Base-by-base conservation (phyloP, 208 protist genomes). In the Leishmania guyanensis region DNA sequence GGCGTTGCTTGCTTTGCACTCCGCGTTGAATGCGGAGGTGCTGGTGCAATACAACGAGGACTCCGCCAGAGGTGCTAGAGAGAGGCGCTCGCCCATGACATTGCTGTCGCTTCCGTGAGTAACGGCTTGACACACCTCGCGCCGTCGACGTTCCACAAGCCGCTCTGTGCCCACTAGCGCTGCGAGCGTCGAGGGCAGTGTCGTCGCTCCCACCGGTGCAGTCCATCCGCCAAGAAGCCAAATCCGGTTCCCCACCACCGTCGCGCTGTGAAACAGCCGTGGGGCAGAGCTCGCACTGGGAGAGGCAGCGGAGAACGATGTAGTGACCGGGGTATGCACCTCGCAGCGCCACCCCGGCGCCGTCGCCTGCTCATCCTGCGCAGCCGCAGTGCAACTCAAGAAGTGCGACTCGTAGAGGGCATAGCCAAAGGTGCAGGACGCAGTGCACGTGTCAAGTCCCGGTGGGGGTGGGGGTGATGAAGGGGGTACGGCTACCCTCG, bases 181-280 rank as follows among this genome's bases (percentile, higher is more conserved):
- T 58, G 3, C 77, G 16, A 72, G 69, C 26, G 72, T 22, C 2
- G 71, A 71, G 14, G 71, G 62, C 58, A 81, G 33, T 46, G 56
- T 64, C 17, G 62, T 46, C 50, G 56, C 29, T 5, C 39, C 66
- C 22, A 33, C 51, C 5, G 17, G 22, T 4, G 14, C 50, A 4
- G 62, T 56, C 82, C 82, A 85, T 20, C 82, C 82, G 9, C 82
- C 82, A 12, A 85, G 56, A 26, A 85, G 77, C 82, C 82, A 85
- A 58, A 85, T 75, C 33, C 82, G 77, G 9, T 64, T 54, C 29
- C 77, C 53, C 33, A 85, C 60, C 69, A 68, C 36, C 17, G 82
- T 85, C 20, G 82, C 82, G 12, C 72, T 85, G 82, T 85, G 82
- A 69, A 81, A 85, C 33, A 85, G 50, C 22, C 73, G 77, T 51